Evolutionary conservation across 2,329 filamentous ascomycete genomes (phyloP), one percentile per base, ranked within the genome.

Genomic region (Monosporascus sp.): DNA sequence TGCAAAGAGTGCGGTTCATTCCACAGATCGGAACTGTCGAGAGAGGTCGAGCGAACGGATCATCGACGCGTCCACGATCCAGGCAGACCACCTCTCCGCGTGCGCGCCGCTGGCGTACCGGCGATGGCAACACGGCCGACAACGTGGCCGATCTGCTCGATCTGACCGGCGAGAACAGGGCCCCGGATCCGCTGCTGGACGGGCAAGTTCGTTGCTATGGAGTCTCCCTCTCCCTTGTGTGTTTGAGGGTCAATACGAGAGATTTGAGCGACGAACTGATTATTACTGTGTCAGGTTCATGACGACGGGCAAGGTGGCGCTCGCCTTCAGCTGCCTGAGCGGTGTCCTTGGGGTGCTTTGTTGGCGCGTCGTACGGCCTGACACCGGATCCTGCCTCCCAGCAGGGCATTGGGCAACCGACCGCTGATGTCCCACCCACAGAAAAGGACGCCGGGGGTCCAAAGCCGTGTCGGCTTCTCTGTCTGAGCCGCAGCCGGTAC

Each of bases 51-150:
- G n/a, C 7, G 38, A n/a, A n/a, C n/a, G n/a, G 20, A 7, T n/a
- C 8, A 17, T 7, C 41, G 18, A 22, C 55, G 73, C 69, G 0
- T 60, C 87, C 37, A 72, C 70, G 0, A 80, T 95, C 20, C 88
- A 89, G 0, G 60, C 76, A 15, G 70, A 80, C 51, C 82, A 85
- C 56, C 68, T 77, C 43, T 79, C 80, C 7, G 79, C 72, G 3
- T 93, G 89, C 65, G 70, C 71, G 78, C 74, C 0, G 74, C 67
- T 0, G 71, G 73, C 7, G 68, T 82, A 76, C 81, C 1, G 79
- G 72, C 0, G 63, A 64, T 3, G 90, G 90, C 4, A 94, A 94
- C 62, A 90, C 89, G 0, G 90, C 88, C 0, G 90, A 78, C 0
- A 91, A 91, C 63, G 85, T 81, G 0, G 67, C 70, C 0, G 70